Base-by-base conservation (phyloP, 805 yeast genomes). In the Cephaloascus fragrans region DNA sequence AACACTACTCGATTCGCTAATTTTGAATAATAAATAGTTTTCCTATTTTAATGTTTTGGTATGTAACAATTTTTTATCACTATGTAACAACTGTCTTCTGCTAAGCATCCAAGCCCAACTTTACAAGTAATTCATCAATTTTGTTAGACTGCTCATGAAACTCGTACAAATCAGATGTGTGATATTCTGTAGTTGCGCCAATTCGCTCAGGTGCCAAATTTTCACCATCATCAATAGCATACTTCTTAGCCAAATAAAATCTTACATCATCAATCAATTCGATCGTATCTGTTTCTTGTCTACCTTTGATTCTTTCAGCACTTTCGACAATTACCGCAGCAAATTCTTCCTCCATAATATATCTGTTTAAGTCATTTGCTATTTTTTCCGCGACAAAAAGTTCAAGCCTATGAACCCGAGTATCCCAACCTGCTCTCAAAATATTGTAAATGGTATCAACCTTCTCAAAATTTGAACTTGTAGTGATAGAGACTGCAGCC, bases 231-330 rank as follows among this genome's bases (percentile, higher is more conserved):
- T 56, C 54, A 18, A 62, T 50, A 10, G 52, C 54, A 41, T 56
- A 63, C 37, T 53, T 58, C 48, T 68, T 64, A 10, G 61, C 49
- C 35, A 84, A 55, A 45, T 77, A 80, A 54, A 70, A 84, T 45
- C 88, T 63, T 9, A 84, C 78, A 58, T 83, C 94, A 56, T 83
- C 95, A 19, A 84, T 64, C 47, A 84, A 61, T 49, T 84, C 95
- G 50, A 84, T 80, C 1, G 90, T 80, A 58, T 84, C 95, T 0
- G 83, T 80, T 43, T 77, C 85, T 47, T 84, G 78, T 51, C 93
- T 68, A 14, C 53, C 57, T 17, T 68, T 50, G 37, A 84, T 82
- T 47, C 85, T 60, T 14, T 49, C 45, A 0, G 90, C 81, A 51
- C 75, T 67, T 45, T 64, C 67, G n/a, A 46, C 8, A 4, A 69